Percentiles rank a stretch among this genome's conserved stretches.
Conservation (phyloP, 192 early-diverging fungal genomes). For the Coemansia sp. region DNA sequence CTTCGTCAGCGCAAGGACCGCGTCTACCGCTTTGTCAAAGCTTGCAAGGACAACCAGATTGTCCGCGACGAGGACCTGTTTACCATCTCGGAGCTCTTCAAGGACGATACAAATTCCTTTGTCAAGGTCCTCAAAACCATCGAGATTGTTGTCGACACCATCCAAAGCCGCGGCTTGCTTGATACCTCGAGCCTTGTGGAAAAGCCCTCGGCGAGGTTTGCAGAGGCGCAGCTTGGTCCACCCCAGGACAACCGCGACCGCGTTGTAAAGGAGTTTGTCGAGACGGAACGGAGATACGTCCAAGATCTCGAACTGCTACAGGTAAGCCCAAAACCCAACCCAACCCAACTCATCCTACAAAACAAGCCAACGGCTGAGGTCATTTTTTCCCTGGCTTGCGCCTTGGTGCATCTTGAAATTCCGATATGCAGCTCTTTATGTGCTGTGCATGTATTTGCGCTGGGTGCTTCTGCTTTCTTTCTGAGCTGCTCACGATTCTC, state of each 20-base stretch:
- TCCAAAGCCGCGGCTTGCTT: constrained; percentile 64
- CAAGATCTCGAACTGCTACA: constrained; percentile 85
- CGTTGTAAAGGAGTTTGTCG: constrained; percentile 84
- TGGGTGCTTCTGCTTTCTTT: background rate
- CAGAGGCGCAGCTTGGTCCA: constrained; percentile 56
- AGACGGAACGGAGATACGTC: constrained; percentile 93
- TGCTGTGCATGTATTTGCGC: constrained; percentile 7
- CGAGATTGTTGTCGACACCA: constrained; percentile 70
- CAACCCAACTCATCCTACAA: background rate
- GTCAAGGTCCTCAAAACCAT: constrained; percentile 94
- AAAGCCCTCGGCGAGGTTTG: constrained; percentile 56
- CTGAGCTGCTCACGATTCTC: background rate
- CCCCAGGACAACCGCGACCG: constrained; percentile 89
- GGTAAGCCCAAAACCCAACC: constrained; percentile 46
- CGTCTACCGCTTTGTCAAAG: constrained; percentile 85
- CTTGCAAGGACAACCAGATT: constrained; percentile 79
- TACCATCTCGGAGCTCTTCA: constrained; percentile 84
- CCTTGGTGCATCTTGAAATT: constrained; percentile 7
- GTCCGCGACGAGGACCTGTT: constrained; percentile 79
- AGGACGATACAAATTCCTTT: constrained; percentile 95
- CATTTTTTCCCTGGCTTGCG: constrained; percentile 5
- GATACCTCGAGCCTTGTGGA: constrained; percentile 34
- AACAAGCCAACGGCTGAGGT: background rate
- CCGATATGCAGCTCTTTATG: constrained; percentile 9
- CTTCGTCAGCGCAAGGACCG: constrained; percentile 78